Base-by-base conservation (phyloP, 2,329 filamentous ascomycete genomes). In the Epichloe hybrida region DNA sequence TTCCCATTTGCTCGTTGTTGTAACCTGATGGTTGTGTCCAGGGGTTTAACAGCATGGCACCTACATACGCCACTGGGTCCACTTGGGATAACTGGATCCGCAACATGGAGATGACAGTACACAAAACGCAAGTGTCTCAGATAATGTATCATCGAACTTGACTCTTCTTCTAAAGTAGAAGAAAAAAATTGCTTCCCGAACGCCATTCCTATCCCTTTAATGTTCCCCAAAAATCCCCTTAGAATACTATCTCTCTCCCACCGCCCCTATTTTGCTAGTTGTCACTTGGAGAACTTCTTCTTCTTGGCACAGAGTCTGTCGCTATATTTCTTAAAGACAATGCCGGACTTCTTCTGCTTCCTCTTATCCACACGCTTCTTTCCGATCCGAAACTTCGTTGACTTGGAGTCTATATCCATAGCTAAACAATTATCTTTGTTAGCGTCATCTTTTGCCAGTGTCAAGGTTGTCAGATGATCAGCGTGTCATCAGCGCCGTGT, bases 281-380 rank as follows among this genome's bases (percentile, higher is more conserved):
- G 35, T 38, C 46, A 54, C 46, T 55, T 56, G 47, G 48, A 53
- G 12, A 50, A 49, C 48, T 57, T 63, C 60, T 67, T 74, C 60
- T 69, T 74, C 60, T 69, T 72, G 56, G 66, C 66, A 50, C 66
- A 69, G 56, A 70, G 64, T 55, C 72, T 71, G 52, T 79, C 74
- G 54, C 73, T 73, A 61, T 76, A 80, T 59, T 74, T 80, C 49
- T 72, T 72, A 55, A 83, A 84, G 21, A 80, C 77, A 53, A 83
- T 81, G 53, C 71, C 71, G 40, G 72, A 69, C 57, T 74, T 77
- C 64, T 75, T 79, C 56, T 67, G 69, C 58, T 69, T 74, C 61
- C 73, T 72, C 72, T 81, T 83, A 64, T 75, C 71, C 50, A 80
- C 69, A 58, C 74, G 73, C 62, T 72, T 75, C 67, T 73, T 79